These are phyloP conservation scores for Triticum aestivum DNA, from an alignment of 176 grass and related monocot species.

Conservation along the genomic window DNA sequence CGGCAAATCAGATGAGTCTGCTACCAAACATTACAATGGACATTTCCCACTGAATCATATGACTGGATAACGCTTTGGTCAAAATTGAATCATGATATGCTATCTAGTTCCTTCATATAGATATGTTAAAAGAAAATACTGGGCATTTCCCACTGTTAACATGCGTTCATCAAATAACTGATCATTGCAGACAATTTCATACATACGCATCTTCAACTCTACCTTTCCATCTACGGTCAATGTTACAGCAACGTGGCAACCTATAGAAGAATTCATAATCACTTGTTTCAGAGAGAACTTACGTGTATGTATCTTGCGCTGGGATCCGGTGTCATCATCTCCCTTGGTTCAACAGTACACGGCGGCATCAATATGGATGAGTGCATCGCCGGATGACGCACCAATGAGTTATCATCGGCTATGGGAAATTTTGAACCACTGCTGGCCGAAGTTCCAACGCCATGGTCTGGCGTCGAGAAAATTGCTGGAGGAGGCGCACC, in stretches of 20 bases:
- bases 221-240: too few species aligned
- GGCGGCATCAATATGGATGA: neutral
- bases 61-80: too few species aligned
- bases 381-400: neutral
- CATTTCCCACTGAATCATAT: too few species aligned
- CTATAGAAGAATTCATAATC: neutral
- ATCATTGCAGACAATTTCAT: too few species aligned
- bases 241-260: neutral
- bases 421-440: neutral
- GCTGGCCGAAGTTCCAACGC: neutral
- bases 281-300: neutral
- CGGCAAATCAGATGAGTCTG: too few species aligned
- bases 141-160: too few species aligned
- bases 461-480: neutral
- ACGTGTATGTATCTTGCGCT: neutral
- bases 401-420: neutral
- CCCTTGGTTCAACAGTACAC: neutral
- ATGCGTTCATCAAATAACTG: too few species aligned
- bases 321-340: neutral
- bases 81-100: too few species aligned
- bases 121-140: too few species aligned
- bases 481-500: neutral
- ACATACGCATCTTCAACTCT: too few species aligned
- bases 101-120: too few species aligned
- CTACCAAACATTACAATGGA: too few species aligned